Evolutionary conservation across 257 asterid genomes (phyloP).

Genomic region (Scutellaria minor): DNA sequence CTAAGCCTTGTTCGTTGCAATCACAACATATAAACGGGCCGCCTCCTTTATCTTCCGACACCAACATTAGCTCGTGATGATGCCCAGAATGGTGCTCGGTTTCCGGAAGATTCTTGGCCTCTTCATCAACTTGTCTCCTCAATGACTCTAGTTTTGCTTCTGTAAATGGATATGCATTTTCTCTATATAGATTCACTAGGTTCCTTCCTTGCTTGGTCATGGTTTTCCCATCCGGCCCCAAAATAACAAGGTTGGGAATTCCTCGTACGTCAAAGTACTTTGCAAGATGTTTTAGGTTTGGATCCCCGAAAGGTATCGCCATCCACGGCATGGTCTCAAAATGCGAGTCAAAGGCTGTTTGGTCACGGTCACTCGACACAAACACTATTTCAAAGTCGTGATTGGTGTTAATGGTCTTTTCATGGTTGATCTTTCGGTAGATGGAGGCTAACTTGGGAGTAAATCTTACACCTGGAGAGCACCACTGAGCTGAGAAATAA

Average conservation of each 20-base stretch:
- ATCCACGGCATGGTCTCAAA: conserved; percentile 76
- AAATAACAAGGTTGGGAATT: conserved; percentile 62
- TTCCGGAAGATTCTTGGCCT: conserved; percentile 53
- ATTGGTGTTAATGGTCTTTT: not conserved
- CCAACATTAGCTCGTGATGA: conserved; percentile 58
- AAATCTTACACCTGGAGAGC: conserved; percentile 58
- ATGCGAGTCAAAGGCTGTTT: conserved; percentile 43
- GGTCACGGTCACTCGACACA: conserved; percentile 62
- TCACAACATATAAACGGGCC: conserved; percentile 78
- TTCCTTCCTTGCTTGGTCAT: conserved; percentile 62
- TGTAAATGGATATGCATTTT: conserved; percentile 70
- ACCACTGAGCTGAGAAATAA: conserved; percentile 72
- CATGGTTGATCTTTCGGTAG: conserved; percentile 53
- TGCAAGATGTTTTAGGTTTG: conserved; percentile 45
- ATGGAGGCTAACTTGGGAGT: conserved; percentile 55
- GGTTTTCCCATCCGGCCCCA: conserved; percentile 73
- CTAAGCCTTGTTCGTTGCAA: conserved; percentile 82
- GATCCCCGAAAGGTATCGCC: conserved; percentile 62
- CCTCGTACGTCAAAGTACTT: conserved; percentile 59
- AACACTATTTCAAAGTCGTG: conserved; percentile 61
- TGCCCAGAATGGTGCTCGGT: conserved; percentile 51
- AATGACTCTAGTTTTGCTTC: conserved; percentile 42
- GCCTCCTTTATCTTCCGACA: conserved; percentile 71
- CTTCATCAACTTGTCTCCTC: conserved; percentile 56
- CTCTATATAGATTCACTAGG: conserved; percentile 60